These are phyloP conservation scores for Haplosporangium sp. DNA, from an alignment of 371 early-diverging fungal genomes.

Conservation along the genomic window DNA sequence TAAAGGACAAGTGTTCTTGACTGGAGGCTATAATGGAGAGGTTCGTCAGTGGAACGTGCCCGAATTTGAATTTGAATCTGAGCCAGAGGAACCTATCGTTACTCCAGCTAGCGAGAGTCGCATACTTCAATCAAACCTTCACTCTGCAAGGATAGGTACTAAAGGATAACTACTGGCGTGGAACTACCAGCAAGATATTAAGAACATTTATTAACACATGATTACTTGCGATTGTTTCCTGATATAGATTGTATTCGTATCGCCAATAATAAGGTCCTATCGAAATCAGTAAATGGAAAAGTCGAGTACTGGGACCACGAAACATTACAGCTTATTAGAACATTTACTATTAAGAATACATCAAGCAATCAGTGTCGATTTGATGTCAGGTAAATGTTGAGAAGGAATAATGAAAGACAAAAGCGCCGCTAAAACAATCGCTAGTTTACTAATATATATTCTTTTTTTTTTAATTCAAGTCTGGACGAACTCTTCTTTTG, in stretches of 20 bases:
- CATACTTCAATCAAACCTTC: constrained; percentile 31
- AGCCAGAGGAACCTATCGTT: constrained; percentile 51
- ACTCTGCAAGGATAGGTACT: constrained; percentile 53
- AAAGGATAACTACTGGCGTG: not conserved
- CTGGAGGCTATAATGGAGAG: constrained; percentile 68
- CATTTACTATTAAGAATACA: constrained; percentile 63
- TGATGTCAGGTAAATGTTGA: constrained; percentile 63
- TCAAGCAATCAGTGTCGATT: constrained; percentile 67
- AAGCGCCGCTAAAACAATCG: not conserved
- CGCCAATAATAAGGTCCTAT: constrained; percentile 72
- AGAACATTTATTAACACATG: not conserved
- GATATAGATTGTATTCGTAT: constrained; percentile 59
- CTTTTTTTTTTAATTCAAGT: constrained; percentile 34
- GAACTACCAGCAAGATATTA: no score
- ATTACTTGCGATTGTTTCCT: not conserved
- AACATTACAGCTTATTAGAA: constrained; percentile 59
- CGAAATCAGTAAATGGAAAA: constrained; percentile 81
- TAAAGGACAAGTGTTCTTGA: constrained; percentile 66
- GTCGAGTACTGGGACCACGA: constrained; percentile 80
- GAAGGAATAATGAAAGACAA: no score
- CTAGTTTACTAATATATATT: not conserved
- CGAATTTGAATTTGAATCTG: constrained; percentile 38
- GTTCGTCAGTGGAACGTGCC: constrained; percentile 72
- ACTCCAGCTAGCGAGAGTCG: constrained; percentile 29
- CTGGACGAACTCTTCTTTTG: constrained; percentile 78